Base-by-base conservation (phyloP, 495 filamentous ascomycete species). In the Xylaria cubensis region DNA sequence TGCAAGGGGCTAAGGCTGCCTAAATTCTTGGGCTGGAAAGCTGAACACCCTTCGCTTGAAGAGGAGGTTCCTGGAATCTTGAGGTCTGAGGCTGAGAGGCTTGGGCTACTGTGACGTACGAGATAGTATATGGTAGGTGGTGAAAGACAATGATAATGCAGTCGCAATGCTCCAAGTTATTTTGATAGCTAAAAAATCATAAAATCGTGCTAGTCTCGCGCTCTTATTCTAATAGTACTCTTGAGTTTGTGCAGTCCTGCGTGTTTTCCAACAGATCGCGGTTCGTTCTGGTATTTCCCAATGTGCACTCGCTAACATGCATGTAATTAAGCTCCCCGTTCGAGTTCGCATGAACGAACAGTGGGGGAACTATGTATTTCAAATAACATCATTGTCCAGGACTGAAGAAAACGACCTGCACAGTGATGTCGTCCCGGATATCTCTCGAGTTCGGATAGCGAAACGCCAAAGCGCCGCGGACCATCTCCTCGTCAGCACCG, bases 361-460 rank as follows among this genome's bases (percentile, higher is more conserved):
- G 55, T n/a, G 1, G 34, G n/a, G 41, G 36, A 56, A n/a, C n/a
- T 10, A 24, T 39, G 1, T 21, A 26, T 19, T 19, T 39, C 41
- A 69, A 24, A 62, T 41, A 36, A 24, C 6, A n/a, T 53, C 19
- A 64, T 46, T 46, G 48, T 13, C 17, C n/a, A 0, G 75, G 68
- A 3, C 69, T 75, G 65, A 92, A 91, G 77, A 92, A 91, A 24
- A 88, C 82, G 5, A 92, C 90, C 73, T 91, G 86, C 29, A 92
- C 85, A 4, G 89, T 90, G 7, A 88, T 85, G 78, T 92, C 90
- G 77, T 92, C 90, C 51, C 84, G 74, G 21, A 84, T 77, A 68
- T 79, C 73, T 51, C 88, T 80, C 17, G 85, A 84, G n/a, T 80
- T 84, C 21, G 88, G 88, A 42, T 83, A 75, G 19, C 73, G 72